Evolutionary conservation across 2,329 filamentous ascomycete species (phyloP).

Genomic region (Bipolaris zeicola): DNA sequence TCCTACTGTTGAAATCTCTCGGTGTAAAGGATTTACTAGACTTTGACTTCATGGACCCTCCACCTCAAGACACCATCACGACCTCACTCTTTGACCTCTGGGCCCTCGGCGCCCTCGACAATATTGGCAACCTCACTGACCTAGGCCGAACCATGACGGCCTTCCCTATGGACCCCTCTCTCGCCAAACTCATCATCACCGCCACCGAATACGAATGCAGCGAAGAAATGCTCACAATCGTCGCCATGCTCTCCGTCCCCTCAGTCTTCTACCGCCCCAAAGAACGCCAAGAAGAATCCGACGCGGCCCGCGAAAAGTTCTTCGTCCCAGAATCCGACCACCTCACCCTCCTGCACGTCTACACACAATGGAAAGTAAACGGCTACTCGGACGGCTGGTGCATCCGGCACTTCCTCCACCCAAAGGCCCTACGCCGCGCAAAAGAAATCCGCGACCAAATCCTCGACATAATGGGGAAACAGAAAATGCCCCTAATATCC

Average conservation of each 20-base stretch:
- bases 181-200: slow-evolving; percentile 93
- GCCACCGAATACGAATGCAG: slow-evolving; percentile 88
- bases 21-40: slow-evolving; percentile 93
- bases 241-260: slow-evolving; percentile 96
- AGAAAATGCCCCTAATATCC: slow-evolving; percentile 84
- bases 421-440: slow-evolving; percentile 89
- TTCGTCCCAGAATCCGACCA: slow-evolving; percentile 98
- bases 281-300: slow-evolving; percentile 94
- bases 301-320: slow-evolving; percentile 94
- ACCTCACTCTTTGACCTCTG: slow-evolving; percentile 97
- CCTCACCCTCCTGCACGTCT: slow-evolving; percentile 92
- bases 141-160: slow-evolving; percentile 93
- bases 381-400: slow-evolving; percentile 92
- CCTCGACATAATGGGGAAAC: slow-evolving; percentile 89
- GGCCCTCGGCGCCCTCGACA: slow-evolving; percentile 92
- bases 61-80: slow-evolving; percentile 95
- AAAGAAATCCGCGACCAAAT: slow-evolving; percentile 96
- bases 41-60: slow-evolving; percentile 99
- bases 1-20: slow-evolving; percentile 89
- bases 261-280: slow-evolving; percentile 97
- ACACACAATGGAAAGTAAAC: slow-evolving; percentile 92
- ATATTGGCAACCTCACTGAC: slow-evolving; percentile 86
- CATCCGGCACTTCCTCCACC: slow-evolving; percentile 87
- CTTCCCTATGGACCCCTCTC: slow-evolving; percentile 96
- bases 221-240: slow-evolving; percentile 97